Conservation (phyloP, 345 rosid genomes). For the Microthlaspi erraticum region DNA sequence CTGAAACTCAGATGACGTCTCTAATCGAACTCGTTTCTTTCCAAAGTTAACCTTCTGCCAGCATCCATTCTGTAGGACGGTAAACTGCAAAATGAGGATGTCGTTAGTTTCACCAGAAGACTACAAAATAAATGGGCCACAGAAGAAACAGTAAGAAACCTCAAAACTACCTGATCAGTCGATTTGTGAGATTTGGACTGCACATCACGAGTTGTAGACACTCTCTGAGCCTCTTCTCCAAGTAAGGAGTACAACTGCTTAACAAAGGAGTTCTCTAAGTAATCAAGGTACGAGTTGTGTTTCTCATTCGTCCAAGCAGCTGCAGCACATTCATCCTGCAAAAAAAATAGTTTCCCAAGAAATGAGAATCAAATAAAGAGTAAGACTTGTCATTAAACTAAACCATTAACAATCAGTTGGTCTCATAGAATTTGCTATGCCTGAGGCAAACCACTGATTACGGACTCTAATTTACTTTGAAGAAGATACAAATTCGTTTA, state of each 20-base stretch:
- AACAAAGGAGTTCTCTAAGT: constrained; percentile 72
- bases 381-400: neutral
- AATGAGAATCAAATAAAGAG: constrained; percentile 11
- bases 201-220: constrained; percentile 36
- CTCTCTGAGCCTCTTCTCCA: constrained; percentile 36
- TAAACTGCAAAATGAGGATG: constrained; percentile 48
- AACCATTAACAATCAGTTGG: neutral
- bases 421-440: neutral
- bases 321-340: constrained; percentile 52
- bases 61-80: constrained; percentile 50
- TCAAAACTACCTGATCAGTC: constrained; percentile 68
- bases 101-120: constrained; percentile 1
- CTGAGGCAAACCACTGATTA: constrained; percentile 3
- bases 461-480: neutral
- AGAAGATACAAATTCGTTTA: neutral
- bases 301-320: constrained; percentile 76
- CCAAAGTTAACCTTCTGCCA: constrained; percentile 50
- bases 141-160: constrained; percentile 20
- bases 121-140: constrained; percentile 1
- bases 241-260: constrained; percentile 56
- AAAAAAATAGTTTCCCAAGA: neutral
- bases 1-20: constrained; percentile 51
- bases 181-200: constrained; percentile 40
- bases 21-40: constrained; percentile 46
- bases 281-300: constrained; percentile 62